A percentile compares a stretch with the other conserved stretches of the same genome.
Evolutionary conservation across 2,329 filamentous ascomycete genomes (phyloP).

Genomic region (Hymenoscyphus scutula): DNA sequence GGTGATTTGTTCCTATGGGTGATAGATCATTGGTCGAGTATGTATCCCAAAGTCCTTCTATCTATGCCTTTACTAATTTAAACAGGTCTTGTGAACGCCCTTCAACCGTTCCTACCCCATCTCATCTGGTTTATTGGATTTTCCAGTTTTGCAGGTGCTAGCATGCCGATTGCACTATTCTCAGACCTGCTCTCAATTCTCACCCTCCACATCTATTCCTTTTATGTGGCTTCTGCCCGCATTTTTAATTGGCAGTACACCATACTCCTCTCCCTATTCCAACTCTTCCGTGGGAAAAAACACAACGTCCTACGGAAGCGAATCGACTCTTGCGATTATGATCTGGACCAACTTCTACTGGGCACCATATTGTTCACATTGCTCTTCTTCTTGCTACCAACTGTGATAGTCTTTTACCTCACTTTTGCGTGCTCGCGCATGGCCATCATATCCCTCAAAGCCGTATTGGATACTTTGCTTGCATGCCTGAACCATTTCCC

Average conservation of each 20-base stretch:
- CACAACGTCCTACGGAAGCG: slow-evolving; percentile 94
- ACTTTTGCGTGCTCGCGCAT: slow-evolving; percentile 94
- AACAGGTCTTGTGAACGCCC: slow-evolving; percentile 68
- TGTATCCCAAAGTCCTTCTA: slow-evolving; percentile 34
- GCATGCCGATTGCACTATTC: slow-evolving; percentile 93
- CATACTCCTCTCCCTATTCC: slow-evolving; percentile 95
- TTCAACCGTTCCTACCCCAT: slow-evolving; percentile 77
- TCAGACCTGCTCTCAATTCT: slow-evolving; percentile 89
- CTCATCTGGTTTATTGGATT: slow-evolving; percentile 92
- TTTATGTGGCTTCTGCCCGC: slow-evolving; percentile 93
- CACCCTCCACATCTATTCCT: slow-evolving; percentile 95
- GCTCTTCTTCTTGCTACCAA: slow-evolving; percentile 90
- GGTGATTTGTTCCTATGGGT: slow-evolving; percentile 98
- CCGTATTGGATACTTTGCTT: slow-evolving; percentile 82
- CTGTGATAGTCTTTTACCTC: slow-evolving; percentile 93
- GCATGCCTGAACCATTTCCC: slow-evolving; percentile 97
- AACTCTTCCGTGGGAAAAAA: slow-evolving; percentile 97
- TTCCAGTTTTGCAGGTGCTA: slow-evolving; percentile 91
- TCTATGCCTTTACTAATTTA: slow-evolving; percentile 5
- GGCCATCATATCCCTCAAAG: slow-evolving; percentile 91
- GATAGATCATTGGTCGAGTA: slow-evolving; percentile 94
- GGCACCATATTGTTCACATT: slow-evolving; percentile 96
- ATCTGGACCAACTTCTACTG: slow-evolving; percentile 91
- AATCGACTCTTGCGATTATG: slow-evolving; percentile 98
- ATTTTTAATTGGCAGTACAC: slow-evolving; percentile 99